Base-by-base conservation (phyloP, 192 early-diverging fungal species). In the Backusella parvicylindrica region DNA sequence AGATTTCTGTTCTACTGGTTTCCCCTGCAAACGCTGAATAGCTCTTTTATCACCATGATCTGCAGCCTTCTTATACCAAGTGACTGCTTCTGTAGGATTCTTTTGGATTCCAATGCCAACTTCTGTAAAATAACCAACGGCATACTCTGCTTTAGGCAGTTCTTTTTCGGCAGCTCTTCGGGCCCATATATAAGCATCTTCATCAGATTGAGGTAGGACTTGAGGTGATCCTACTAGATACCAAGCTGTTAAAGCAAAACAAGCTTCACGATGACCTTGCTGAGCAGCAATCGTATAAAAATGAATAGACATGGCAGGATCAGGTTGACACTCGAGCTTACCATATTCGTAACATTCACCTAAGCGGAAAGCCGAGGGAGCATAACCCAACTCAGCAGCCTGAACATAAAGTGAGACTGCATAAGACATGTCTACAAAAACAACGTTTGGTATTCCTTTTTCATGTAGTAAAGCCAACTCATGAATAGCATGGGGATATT, bases 61-160 rank as follows among this genome's bases (percentile, higher is more conserved):
- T 1, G 92, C 88, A 1, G 93, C 93, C 38, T 86, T 85, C 73
- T 89, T 86, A 74, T 91, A 91, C 89, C 89, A 91, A 30, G 74
- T 78, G 72, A 85, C 79, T 1, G 90, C 89, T 23, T 82, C 82
- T 8, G 86, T 79, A 68, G 77, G 63, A 78, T 93, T 86, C 70
- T 82, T 89, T 12, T 67, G 70, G 66, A 80, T 73, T 37, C 90
- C 90, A 72, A 91, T 89, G 26, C 90, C 90, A 31, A 87, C 84
- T 67, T 91, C 90, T 32, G 85, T 85, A 64, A 89, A 91, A 73
- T 90, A 91, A 47, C 89, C 90, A 41, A 91, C 80, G 21, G 90
- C 90, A 74, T 88, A 89, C 53, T 90, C 81, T 13, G 90, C 89
- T 71, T 90, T 90, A 33, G 87, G 77, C 13, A 90, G 66, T 21